These are phyloP conservation scores for Calonectria naviculata DNA, from an alignment of 2,329 filamentous ascomycete genomes.

Conservation along the genomic window DNA sequence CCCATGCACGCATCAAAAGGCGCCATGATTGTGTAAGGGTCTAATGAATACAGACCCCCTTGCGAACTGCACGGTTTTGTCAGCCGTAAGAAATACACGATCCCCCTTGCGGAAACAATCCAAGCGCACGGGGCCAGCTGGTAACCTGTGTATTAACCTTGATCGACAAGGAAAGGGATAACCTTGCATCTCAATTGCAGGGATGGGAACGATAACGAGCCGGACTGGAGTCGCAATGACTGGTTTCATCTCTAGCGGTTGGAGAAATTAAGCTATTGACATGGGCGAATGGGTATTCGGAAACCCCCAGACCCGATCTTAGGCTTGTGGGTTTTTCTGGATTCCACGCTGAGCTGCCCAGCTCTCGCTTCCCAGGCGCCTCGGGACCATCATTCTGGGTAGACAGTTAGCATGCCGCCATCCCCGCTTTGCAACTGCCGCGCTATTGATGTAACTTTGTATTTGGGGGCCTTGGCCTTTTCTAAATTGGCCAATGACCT, in stretches of 20 bases:
- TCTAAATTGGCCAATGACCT: background rate
- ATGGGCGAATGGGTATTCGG: background rate
- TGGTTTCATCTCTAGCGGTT: background rate
- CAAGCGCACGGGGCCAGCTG: background rate
- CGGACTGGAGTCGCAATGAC: background rate
- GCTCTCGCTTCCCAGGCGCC: background rate
- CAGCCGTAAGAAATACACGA: background rate
- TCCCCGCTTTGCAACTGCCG: background rate
- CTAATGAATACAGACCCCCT: background rate
- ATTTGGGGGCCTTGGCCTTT: background rate
- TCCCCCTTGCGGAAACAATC: background rate
- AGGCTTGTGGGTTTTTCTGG: no score
- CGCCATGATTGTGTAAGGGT: background rate
- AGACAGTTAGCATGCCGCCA: background rate
- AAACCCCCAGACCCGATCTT: no score
- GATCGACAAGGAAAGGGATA: background rate
- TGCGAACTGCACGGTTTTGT: background rate
- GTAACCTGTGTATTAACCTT: background rate
- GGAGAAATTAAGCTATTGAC: background rate
- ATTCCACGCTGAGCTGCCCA: background rate
- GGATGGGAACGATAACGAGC: background rate
- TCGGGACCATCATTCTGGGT: background rate
- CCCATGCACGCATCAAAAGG: background rate
- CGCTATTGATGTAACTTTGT: background rate
- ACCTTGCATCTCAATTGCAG: background rate